Conservation (phyloP, 2,329 filamentous ascomycete species). For the Fusarium dlaminii region DNA sequence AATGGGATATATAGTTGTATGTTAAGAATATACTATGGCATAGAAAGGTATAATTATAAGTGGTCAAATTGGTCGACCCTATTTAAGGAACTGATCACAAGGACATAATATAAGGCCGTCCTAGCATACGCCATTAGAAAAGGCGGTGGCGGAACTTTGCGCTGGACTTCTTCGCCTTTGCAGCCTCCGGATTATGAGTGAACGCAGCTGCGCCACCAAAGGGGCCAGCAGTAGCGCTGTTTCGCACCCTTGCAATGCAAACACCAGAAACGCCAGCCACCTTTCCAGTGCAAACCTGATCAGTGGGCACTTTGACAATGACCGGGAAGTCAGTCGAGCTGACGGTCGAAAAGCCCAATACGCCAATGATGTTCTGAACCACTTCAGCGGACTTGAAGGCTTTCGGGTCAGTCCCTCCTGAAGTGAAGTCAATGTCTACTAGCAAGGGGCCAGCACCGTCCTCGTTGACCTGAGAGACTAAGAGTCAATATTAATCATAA, state of each 20-base stretch:
- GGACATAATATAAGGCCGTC: not conserved
- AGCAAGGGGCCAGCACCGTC: slow-evolving; percentile 1
- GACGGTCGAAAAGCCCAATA: not conserved
- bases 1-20: not conserved
- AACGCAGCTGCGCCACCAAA: slow-evolving; percentile 5
- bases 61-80: not conserved
- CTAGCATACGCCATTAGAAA: not conserved
- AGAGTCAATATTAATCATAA: not conserved
- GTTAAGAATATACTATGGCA: not conserved
- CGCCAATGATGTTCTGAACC: slow-evolving; percentile 2
- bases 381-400: not conserved
- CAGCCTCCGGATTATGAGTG: not conserved
- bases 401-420: not conserved
- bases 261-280: slow-evolving; percentile 1
- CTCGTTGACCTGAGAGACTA: not conserved
- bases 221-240: slow-evolving; percentile 6
- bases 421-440: slow-evolving; percentile 1
- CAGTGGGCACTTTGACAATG: not conserved
- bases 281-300: not conserved
- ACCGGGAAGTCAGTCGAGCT: slow-evolving; percentile 12
- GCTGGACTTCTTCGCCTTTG: not conserved
- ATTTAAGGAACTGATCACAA: not conserved
- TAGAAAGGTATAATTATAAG: not conserved
- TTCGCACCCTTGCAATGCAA: slow-evolving; percentile 4
- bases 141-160: slow-evolving; percentile 3